Evolutionary conservation across 2,329 filamentous ascomycete species (phyloP), one percentile per base, ranked within the genome.

Genomic region (Sporothrix brunneoviolacea): DNA sequence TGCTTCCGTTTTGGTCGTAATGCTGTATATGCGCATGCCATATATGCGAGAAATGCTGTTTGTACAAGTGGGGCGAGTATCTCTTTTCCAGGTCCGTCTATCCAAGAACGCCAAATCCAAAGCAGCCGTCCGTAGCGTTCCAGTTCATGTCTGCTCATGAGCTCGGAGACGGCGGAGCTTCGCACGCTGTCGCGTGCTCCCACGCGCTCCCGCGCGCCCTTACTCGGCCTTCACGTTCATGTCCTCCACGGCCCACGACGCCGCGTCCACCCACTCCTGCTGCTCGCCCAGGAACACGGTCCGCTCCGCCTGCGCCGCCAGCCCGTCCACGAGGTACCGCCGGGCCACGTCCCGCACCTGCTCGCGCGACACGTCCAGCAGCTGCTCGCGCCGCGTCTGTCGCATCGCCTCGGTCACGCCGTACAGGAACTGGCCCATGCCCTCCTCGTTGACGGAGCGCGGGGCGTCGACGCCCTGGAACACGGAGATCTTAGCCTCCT

Each of bases 381-480:
- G 74, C 62, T 86, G 83, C 67, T 93, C 87, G 59, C 93, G 77
- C 65, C 88, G 83, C 60, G 73, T 78, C 70, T 96, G 90, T 62
- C 86, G 84, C 90, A 97, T 95, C 60, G 89, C 86, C 53, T 93
- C 81, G 1, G 86, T 88, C 32, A 98, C 77, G 12, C 90, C 90
- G 27, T 83, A 86, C 62, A 95, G 72, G 68, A 98, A 98, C 48
- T 83, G 77, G 38, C 80, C 77, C 82, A 95, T 87, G 32, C 91
- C 93, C 65, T 97, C 91, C 45, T 86, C 77, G 64, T 86, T 93
- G 19, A 97, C 89, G 35, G 87, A 85, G 59, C 84, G 78, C 1
- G 93, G 93, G 10, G 91, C 91, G 67, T 98, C 93, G 9, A 96
- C 80, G 32, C 80, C 76, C 68, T 98, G 91, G 75, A 98, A 98